phyloP scores from a whole-genome alignment of 1,284 basidiomycete genomes.

The Pseudozyma flocculosa region DNA sequence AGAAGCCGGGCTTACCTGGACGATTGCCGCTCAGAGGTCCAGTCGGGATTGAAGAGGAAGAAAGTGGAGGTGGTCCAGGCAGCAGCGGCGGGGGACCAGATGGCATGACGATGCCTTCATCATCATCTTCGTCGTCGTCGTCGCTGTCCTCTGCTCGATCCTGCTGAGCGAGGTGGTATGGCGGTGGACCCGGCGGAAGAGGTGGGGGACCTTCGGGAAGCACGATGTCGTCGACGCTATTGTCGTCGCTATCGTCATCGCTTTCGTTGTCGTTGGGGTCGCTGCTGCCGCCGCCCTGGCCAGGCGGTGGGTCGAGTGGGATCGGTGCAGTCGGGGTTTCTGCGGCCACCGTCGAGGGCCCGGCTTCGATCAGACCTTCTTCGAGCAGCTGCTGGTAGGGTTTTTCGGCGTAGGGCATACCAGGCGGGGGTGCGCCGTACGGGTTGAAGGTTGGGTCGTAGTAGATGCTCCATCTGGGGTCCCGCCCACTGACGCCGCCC shows the following conservation, averaged over 20 bases:
- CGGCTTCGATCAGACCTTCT: slow-evolving; percentile 15
- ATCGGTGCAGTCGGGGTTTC: background rate
- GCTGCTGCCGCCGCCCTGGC: background rate
- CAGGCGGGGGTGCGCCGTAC: slow-evolving; percentile 90
- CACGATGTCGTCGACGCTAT: slow-evolving; percentile 13
- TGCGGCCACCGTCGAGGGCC: background rate
- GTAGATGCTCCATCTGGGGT: slow-evolving; percentile 71
- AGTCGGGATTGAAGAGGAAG: slow-evolving; percentile 3
- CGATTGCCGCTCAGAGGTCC: background rate
- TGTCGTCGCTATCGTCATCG: slow-evolving; percentile 6
- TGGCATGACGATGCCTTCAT: slow-evolving; percentile 50
- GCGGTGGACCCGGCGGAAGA: background rate
- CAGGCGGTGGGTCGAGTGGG: too few relatives aligned
- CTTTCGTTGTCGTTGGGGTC: slow-evolving; percentile 18
- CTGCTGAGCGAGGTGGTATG: slow-evolving; percentile 9
- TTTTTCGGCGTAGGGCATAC: slow-evolving; percentile 85
- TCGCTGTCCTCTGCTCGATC: slow-evolving; percentile 38
- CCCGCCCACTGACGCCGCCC: slow-evolving; percentile 5
- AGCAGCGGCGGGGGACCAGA: slow-evolving; percentile 34
- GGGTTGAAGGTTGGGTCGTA: slow-evolving; percentile 92
- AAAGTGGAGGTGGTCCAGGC: background rate
- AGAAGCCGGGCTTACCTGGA: too few relatives aligned
- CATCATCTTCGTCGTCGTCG: slow-evolving; percentile 41
- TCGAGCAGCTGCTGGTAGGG: slow-evolving; percentile 21
- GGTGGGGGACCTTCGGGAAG: slow-evolving; percentile 27